Conservation (phyloP, 495 filamentous ascomycete species). For the Hypoxylon rickii region DNA sequence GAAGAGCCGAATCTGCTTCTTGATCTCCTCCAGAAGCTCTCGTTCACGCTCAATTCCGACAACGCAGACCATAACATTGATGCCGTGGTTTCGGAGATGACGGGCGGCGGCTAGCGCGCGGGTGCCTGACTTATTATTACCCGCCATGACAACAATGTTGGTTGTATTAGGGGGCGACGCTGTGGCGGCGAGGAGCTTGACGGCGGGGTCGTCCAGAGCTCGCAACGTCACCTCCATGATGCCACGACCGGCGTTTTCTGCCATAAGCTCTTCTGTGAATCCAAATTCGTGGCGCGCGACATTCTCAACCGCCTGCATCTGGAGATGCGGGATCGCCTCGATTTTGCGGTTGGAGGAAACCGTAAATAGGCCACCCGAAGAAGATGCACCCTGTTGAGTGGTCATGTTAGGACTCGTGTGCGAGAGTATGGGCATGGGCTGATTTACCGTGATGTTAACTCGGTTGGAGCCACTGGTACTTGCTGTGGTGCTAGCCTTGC, state of each 20-base stretch:
- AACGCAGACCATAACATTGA: constrained; percentile 80
- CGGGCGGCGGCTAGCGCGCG: constrained; percentile 84
- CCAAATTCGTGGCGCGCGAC: constrained; percentile 82
- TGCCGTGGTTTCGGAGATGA: constrained; percentile 79
- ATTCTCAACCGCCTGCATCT: constrained; percentile 89
- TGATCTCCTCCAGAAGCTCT: constrained; percentile 70
- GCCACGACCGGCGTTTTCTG: constrained; percentile 85
- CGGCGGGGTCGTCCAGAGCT: constrained; percentile 60
- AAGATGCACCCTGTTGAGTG: neutral
- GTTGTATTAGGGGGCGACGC: constrained; percentile 46
- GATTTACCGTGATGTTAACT: constrained; percentile 54
- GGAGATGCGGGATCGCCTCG: constrained; percentile 79
- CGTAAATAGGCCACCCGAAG: constrained; percentile 47
- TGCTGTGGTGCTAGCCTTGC: constrained; percentile 62
- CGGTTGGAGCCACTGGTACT: constrained; percentile 41
- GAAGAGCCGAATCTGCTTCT: constrained; percentile 75
- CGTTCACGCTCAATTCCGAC: constrained; percentile 71
- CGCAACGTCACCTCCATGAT: constrained; percentile 81
- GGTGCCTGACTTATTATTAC: constrained; percentile 84
- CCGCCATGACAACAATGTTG: constrained; percentile 80
- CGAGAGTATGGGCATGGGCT: too few relatives aligned
- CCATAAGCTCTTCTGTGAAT: constrained; percentile 84
- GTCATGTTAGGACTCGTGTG: neutral
- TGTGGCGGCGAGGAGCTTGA: constrained; percentile 51
- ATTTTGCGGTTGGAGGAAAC: constrained; percentile 70